phyloP scores from a whole-genome alignment of 2,329 filamentous ascomycete genomes.

The Dothistroma septosporum region DNA sequence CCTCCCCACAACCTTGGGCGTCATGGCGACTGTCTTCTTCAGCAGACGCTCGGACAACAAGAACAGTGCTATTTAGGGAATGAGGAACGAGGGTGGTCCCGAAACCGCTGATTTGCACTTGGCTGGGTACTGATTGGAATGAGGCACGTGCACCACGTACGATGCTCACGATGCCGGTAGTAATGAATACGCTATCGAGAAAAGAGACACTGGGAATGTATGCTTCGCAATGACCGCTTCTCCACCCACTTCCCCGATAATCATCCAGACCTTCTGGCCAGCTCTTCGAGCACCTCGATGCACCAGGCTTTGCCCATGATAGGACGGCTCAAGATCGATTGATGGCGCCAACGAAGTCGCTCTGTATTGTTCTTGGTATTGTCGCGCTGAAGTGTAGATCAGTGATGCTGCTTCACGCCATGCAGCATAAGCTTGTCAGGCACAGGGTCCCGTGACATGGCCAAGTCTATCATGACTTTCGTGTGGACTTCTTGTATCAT shows the following conservation, averaged over 20 bases:
- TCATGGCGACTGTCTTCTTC: conserved; percentile 10
- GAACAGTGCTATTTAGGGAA: neutral
- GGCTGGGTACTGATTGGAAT: neutral
- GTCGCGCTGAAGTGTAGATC: too few relatives aligned
- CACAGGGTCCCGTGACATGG: too few relatives aligned
- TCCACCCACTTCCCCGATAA: neutral
- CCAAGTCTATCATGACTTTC: too few relatives aligned
- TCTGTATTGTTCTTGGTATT: too few relatives aligned
- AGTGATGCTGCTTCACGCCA: too few relatives aligned
- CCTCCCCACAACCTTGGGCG: conserved; percentile 7
- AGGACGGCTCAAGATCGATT: too few relatives aligned
- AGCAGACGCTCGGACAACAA: neutral
- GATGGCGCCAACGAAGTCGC: too few relatives aligned
- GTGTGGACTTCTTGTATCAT: too few relatives aligned
- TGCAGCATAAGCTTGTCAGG: too few relatives aligned
- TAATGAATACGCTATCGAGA: neutral
- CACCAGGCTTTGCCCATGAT: neutral
- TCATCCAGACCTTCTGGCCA: neutral
- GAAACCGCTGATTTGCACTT: neutral
- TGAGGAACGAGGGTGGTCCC: neutral
- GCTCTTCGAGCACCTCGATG: neutral
- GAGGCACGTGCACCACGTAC: neutral
- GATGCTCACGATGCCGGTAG: neutral
- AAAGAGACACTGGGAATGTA: too few relatives aligned
- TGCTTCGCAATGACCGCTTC: too few relatives aligned